These are phyloP conservation scores for Nakataea oryzae DNA, from an alignment of 2,329 filamentous ascomycete genomes.

Conservation along the genomic window DNA sequence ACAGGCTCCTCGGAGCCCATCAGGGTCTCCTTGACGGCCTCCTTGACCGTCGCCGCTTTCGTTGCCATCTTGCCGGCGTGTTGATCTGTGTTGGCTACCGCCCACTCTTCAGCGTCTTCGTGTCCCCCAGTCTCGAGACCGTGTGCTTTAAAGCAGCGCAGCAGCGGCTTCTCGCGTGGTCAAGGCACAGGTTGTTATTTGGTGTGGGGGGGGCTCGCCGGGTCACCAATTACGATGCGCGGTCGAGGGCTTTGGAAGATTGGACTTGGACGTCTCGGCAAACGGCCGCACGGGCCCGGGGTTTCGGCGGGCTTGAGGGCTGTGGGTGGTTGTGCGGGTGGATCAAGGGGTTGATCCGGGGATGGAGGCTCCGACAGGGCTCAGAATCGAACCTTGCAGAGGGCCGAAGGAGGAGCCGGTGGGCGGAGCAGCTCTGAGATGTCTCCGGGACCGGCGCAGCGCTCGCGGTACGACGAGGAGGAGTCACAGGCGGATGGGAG, in stretches of 20 bases:
- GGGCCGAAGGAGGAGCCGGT: not conserved
- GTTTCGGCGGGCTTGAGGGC: not conserved
- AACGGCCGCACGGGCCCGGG: not conserved
- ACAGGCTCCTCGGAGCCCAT: slow-evolving; percentile 49
- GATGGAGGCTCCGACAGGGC: not conserved
- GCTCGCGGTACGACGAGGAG: not conserved
- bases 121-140: not conserved
- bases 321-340: not conserved
- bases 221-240: not conserved
- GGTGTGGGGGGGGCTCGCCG: not conserved
- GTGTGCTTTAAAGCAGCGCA: not conserved
- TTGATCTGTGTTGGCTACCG: not conserved
- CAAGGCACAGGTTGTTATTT: not conserved
- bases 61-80: slow-evolving; percentile 14
- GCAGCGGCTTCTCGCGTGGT: not conserved
- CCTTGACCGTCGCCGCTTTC: slow-evolving; percentile 44
- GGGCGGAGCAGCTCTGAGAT: not conserved
- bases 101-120: not conserved
- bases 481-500: not conserved
- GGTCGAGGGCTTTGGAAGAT: not conserved
- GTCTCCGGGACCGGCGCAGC: not conserved
- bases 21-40: slow-evolving; percentile 70
- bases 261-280: not conserved
- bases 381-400: not conserved
- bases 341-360: not conserved